Evolutionary conservation across 2,329 filamentous ascomycete genomes (phyloP), one percentile per base, ranked within the genome.

Genomic region (Cladosporium sp.): DNA sequence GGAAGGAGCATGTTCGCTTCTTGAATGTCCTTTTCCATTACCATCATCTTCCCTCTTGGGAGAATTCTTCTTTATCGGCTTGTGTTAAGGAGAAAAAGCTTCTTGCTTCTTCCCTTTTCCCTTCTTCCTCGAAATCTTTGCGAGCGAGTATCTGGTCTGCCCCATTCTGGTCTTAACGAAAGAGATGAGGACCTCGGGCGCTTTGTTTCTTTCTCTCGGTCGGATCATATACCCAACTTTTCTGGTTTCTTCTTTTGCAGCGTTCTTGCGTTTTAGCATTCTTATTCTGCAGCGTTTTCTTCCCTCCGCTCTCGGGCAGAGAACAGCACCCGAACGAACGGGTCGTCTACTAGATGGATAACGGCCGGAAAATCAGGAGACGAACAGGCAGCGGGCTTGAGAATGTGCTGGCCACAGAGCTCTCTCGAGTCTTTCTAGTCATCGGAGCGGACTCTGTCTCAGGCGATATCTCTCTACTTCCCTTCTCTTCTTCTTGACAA

Each of bases 1-100:
- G 67, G 70, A 47, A 67, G 59, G 57, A 68, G 65, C 41, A 69
- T 74, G 67, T 71, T 73, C 64, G 71, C 69, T 64, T 66, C 60
- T 30, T 74, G 71, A 73, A 28, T 30, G n/a, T n/a, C 52, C 21
- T 11, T 18, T 44, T 24, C 24, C 24, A 26, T 12, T 38, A 24
- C 18, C n/a, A 21, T 24, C 18, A 47, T 26, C 32, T 38, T 15
- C 32, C 24, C 55, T 26, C 34, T 11, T 38, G 32, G 34, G 15
- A 21, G 41, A 21, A 4, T 47, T 21, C 4, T 47, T 21, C n/a
- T 4, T 47, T 21, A 0, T 12, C 41, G 41, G 41, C n/a, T 12
- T 47, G n/a, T 4, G n/a, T 47, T 4, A 47, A 47, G 18, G 41
- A 36, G 41, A 11, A 47, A n/a, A 47, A 30, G 49, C 49, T 12